These are phyloP conservation scores for Kodamaea jinghongensis DNA, from an alignment of 805 yeast species.

Conservation along the genomic window DNA sequence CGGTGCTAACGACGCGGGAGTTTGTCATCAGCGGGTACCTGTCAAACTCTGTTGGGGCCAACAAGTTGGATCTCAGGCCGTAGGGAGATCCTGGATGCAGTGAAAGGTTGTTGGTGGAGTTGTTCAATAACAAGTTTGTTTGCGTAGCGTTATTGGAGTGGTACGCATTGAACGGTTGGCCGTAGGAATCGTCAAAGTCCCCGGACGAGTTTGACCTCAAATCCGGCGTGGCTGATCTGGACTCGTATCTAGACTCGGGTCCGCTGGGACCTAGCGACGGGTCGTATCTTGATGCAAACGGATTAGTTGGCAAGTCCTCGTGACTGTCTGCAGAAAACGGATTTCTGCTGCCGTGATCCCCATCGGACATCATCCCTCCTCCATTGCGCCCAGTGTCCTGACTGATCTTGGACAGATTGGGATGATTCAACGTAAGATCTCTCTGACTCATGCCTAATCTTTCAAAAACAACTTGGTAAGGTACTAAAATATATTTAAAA, in stretches of 20 bases:
- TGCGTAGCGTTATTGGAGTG: constrained; percentile 33
- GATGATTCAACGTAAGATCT: constrained; percentile 32
- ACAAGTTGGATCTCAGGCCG: constrained; percentile 2
- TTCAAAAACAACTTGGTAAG: no score
- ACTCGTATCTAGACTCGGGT: neutral
- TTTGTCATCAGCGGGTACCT: constrained; percentile 16
- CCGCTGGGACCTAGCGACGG: neutral
- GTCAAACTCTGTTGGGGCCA: constrained; percentile 16
- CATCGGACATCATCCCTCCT: neutral
- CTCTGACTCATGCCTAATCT: constrained; percentile 21
- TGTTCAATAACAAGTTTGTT: constrained; percentile 32
- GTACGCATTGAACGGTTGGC: constrained; percentile 39
- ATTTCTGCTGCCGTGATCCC: constrained; percentile 13
- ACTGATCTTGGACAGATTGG: constrained; percentile 6
- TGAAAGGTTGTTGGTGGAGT: constrained; percentile 6
- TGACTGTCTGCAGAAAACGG: constrained; percentile 3
- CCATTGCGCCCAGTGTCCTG: neutral
- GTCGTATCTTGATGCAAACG: constrained; percentile 11
- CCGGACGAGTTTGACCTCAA: constrained; percentile 8
- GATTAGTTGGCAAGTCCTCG: constrained; percentile 11
- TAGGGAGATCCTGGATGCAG: constrained; percentile 5
- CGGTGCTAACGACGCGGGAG: constrained; percentile 14
- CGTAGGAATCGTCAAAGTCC: constrained; percentile 21
- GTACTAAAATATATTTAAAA: no score
- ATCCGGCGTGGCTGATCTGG: neutral